phyloP scores from a whole-genome alignment of 768 basidiomycete genomes.

The Favolaschia claudopus region DNA sequence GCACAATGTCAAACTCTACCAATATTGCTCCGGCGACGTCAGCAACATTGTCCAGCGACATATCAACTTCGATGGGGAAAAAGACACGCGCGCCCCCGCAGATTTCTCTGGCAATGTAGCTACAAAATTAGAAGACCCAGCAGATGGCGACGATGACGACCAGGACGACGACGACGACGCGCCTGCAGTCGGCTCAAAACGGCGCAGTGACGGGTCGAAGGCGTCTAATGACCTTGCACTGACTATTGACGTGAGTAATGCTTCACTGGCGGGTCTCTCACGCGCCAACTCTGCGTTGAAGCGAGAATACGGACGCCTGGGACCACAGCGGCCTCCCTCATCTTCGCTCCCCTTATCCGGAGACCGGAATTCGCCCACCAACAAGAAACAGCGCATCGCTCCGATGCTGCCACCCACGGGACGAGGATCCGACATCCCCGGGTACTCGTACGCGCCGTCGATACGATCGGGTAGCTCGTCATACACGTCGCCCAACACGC shows the following conservation, averaged over 20 bases:
- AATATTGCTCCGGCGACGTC: slow-evolving; percentile 71
- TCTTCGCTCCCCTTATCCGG: slow-evolving; percentile 22
- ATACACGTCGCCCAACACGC: slow-evolving; percentile 7
- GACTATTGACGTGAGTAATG: slow-evolving; percentile 19
- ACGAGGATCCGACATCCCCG: neutral
- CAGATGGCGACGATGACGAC: slow-evolving; percentile 35
- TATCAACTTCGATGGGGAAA: slow-evolving; percentile 51
- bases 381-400: slow-evolving; percentile 24
- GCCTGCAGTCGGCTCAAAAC: slow-evolving; percentile 16
- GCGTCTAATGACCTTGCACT: slow-evolving; percentile 7
- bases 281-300: neutral
- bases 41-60: slow-evolving; percentile 68
- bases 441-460: slow-evolving; percentile 24
- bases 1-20: slow-evolving; percentile 75
- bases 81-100: slow-evolving; percentile 42
- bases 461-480: slow-evolving; percentile 21
- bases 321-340: slow-evolving; percentile 9
- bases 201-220: slow-evolving; percentile 16
- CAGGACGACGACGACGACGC: slow-evolving; percentile 39
- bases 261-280: neutral
- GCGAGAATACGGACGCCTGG: slow-evolving; percentile 16
- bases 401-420: slow-evolving; percentile 20
- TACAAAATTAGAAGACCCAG: slow-evolving; percentile 37
- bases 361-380: slow-evolving; percentile 24
- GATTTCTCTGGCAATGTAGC: slow-evolving; percentile 42